Base-by-base conservation (phyloP, 805 yeast genomes). In the Metschnikowia kunwiensis region DNA sequence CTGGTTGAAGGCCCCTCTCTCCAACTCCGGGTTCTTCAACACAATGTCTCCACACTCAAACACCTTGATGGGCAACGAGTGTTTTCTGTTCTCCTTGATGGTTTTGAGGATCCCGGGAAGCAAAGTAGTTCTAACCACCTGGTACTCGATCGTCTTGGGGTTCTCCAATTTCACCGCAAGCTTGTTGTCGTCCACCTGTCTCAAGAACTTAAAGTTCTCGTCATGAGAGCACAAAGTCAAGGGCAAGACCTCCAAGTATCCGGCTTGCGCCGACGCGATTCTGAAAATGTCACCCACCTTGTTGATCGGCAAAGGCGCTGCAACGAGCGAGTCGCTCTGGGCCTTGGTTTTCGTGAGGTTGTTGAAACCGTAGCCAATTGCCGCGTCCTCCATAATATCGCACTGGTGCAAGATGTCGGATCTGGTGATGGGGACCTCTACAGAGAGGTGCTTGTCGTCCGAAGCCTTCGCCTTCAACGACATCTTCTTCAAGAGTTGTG, bases 361-460 rank as follows among this genome's bases (percentile, higher is more conserved):
- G 67, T 89, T 84, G 73, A 83, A 93, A 40, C 98, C 99, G 58
- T 87, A 93, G 20, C 87, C 94, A 57, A 93, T 83, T 31, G 96
- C 98, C 32, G 91, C 96, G 63, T 93, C 99, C 65, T 93, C 99
- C 95, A 93, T 86, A 49, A 93, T 82, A 65, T 93, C 99, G 74
- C 97, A 91, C 60, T 87, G 95, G 64, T 93, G 99, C 55, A 93
- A 73, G 44, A 93, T 77, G 64, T 93, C 99, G 8, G 97, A 81
- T 71, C 99, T 84, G 24, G 98, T 93, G 54, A 86, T 82, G 46
- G 99, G 99, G 42, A 93, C 78, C 24, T 65, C 58, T 38, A 88
- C 89, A 34, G 78, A 77, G 33, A 86, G 57, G 25, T 76, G 57
- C 45, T 78, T 70, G 6, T 64, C 52, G 47, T 76, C 72, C 1